Evolutionary conservation across 495 filamentous ascomycete genomes (phyloP).

Genomic region (Penicillium diatomitis): DNA sequence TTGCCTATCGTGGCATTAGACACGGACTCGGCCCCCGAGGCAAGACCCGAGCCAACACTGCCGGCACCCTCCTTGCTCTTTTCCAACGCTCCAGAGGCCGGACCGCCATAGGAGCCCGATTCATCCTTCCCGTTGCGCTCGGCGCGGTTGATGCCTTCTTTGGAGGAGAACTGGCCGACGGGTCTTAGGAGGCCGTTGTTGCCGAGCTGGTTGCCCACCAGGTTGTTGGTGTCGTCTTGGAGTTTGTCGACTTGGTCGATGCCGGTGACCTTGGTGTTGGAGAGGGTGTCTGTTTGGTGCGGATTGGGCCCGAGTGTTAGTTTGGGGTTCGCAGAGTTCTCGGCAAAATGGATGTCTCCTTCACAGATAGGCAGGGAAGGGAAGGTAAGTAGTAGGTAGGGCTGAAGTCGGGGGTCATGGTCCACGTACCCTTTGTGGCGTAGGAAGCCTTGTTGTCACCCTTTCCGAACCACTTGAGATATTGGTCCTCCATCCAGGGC

Average conservation of each 20-base stretch:
- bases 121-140: conserved; percentile 56
- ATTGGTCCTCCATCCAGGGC: conserved; percentile 66
- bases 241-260: conserved; percentile 51
- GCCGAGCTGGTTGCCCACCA: conserved; percentile 51
- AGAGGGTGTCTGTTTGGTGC: conserved; percentile 43
- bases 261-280: conserved; percentile 57
- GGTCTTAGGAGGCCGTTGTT: conserved; percentile 53
- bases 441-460: conserved; percentile 63
- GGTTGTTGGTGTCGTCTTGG: conserved; percentile 52
- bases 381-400: too few species aligned
- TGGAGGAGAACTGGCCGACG: conserved; percentile 48
- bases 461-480: conserved; percentile 59
- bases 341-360: too few species aligned
- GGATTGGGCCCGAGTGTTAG: too few species aligned
- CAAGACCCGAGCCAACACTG: background rate
- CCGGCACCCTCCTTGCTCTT: conserved; percentile 1
- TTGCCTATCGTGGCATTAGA: background rate
- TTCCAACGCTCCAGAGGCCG: background rate
- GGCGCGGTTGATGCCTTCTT: conserved; percentile 54
- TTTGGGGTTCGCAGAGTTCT: too few species aligned
- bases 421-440: conserved; percentile 43
- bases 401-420: too few species aligned
- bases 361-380: too few species aligned
- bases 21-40: conserved; percentile 2
- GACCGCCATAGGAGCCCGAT: conserved; percentile 36